phyloP scores from a whole-genome alignment of 2,329 filamentous ascomycete genomes.

The Talaromyces sp. region DNA sequence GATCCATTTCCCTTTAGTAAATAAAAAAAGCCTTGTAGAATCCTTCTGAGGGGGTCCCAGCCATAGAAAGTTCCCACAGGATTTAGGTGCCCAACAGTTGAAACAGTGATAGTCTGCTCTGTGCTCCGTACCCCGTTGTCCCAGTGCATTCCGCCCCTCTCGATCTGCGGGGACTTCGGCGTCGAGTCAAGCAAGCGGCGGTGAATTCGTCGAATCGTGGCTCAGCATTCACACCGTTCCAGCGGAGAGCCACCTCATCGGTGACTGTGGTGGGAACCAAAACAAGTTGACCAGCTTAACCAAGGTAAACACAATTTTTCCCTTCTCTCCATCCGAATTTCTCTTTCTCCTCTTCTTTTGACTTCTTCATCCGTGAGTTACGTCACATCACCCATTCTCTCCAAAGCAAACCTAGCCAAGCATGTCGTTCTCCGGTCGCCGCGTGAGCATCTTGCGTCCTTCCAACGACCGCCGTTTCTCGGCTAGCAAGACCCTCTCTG shows the following conservation, averaged over 20 bases:
- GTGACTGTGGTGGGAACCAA: constrained; percentile 10
- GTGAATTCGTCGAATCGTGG: constrained; percentile 28
- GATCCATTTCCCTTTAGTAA: too few relatives aligned
- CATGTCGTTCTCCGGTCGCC: constrained; percentile 53
- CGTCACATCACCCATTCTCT: background rate
- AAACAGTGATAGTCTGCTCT: background rate
- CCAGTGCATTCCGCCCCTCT: background rate
- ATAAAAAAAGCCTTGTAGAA: background rate
- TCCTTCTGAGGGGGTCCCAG: background rate
- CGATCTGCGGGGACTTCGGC: constrained; percentile 9
- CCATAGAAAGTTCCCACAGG: background rate
- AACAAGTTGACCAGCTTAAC: background rate
- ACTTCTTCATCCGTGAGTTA: background rate
- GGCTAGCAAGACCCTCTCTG: constrained; percentile 47
- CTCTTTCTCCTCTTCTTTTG: background rate
- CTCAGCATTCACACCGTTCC: constrained; percentile 6
- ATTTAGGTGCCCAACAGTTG: constrained; percentile 3
- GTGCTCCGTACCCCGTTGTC: too few relatives aligned
- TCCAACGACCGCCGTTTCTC: constrained; percentile 44
- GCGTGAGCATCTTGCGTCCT: constrained; percentile 47
- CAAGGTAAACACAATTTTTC: background rate
- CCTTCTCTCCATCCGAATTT: background rate
- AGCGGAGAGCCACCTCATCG: constrained; percentile 11
- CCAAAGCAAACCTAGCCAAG: constrained; percentile 10
- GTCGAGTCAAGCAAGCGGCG: constrained; percentile 6